Evolutionary conservation across 2,329 filamentous ascomycete species (phyloP).

Genomic region (Thermomyces lanuginosus): DNA sequence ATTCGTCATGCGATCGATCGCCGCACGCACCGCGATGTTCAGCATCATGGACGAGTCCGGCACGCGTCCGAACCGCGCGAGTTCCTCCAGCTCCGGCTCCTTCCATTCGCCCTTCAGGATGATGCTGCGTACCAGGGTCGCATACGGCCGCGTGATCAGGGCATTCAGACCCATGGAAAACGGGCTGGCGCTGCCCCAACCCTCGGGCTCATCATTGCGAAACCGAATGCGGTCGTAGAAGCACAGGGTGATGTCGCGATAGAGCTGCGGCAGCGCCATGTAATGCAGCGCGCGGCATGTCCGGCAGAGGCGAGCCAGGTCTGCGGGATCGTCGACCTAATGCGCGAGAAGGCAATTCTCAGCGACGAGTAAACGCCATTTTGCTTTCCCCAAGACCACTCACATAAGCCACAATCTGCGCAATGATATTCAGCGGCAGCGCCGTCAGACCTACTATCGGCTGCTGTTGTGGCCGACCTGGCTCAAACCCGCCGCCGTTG

Average conservation of each 20-base stretch:
- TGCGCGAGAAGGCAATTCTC: background rate
- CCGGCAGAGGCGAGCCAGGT: constrained; percentile 43
- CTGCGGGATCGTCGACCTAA: constrained; percentile 42
- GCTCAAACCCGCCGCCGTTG: constrained; percentile 19
- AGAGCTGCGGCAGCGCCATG: constrained; percentile 47
- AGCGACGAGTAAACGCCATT: background rate
- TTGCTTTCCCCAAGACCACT: constrained; percentile 8
- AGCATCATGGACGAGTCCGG: constrained; percentile 50
- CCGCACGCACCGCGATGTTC: constrained; percentile 43
- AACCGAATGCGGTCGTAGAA: constrained; percentile 45
- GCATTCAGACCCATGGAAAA: constrained; percentile 48
- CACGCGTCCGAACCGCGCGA: constrained; percentile 40
- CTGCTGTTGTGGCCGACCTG: constrained; percentile 9
- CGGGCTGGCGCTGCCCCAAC: constrained; percentile 45
- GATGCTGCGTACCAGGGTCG: constrained; percentile 37
- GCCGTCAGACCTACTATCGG: constrained; percentile 22
- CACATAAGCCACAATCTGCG: constrained; percentile 40
- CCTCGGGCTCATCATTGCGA: constrained; percentile 40
- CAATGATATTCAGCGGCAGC: constrained; percentile 43
- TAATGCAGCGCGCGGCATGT: constrained; percentile 48
- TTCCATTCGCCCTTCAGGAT: constrained; percentile 40
- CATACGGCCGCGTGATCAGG: constrained; percentile 40
- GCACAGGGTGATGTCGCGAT: constrained; percentile 38
- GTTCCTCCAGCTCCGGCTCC: constrained; percentile 41
- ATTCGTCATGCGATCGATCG: constrained; percentile 41